Base-by-base conservation (phyloP, 2,329 filamentous ascomycete species). In the Cryphonectria parasitica region DNA sequence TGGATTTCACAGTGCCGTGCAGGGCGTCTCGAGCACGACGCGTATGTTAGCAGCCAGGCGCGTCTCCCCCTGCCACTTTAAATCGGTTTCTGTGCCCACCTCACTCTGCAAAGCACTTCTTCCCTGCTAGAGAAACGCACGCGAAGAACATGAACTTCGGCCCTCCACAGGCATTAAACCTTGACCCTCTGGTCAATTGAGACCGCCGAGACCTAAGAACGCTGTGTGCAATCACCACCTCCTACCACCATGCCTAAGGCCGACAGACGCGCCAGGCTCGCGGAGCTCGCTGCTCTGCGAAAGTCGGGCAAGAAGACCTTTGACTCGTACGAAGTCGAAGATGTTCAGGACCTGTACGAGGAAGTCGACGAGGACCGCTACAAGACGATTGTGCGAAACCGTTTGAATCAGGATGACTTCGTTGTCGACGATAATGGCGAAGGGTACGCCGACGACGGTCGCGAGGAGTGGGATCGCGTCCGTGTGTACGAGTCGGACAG, bases 391-490 rank as follows among this genome's bases (percentile, higher is more conserved):
- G 94, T 99, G 19, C 89, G 96, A 58, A 90, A 91, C 69, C 91
- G 96, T 63, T 86, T 99, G 66, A 93, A 98, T 78, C 87, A 97
- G 77, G 96, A 99, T 77, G 96, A 99, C 82, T 99, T 99, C 77
- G 95, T 99, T 67, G 95, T 99, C 72, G 96, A 98, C 83, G 96
- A 99, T 83, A 97, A 98, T 83, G 95, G 95, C 77, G 94, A 95
- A 79, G 95, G 96, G 52, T 99, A 99, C 78, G 95, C 94, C 74
- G 95, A 98, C 79, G 96, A 98, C 78, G 96, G 96, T 72, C 91
- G 96, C 69, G 95, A 97, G 82, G 96, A 98, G 76, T 95, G 95
- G 95, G 90, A 95, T 81, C 89, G 92, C 76, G 87, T 91, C 74
- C 84, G 86, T 74, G 86, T 86, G 71, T 83, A 91, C 79, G 87